Conservation (phyloP, 2,329 filamentous ascomycete genomes). For the Davidsoniella australis region DNA sequence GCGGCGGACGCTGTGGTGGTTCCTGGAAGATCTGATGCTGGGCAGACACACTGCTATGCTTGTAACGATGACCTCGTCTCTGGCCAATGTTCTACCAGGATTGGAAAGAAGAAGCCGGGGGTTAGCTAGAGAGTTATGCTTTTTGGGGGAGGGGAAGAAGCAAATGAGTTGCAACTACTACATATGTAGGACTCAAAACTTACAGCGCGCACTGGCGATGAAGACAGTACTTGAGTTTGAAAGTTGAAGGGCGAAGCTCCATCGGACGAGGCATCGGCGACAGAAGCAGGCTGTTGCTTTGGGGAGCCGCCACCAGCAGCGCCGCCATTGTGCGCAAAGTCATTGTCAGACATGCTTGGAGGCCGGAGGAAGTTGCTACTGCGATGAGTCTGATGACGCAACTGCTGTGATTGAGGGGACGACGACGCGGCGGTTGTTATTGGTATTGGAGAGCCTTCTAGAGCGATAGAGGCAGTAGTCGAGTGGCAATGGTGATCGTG, state of each 20-base stretch:
- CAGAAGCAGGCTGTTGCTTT: background rate
- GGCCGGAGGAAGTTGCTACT: constrained; percentile 15
- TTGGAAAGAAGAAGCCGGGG: background rate
- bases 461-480: background rate
- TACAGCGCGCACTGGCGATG: constrained; percentile 62
- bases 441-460: too few relatives aligned
- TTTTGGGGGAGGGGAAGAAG: background rate
- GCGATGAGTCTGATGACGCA: background rate
- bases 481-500: background rate
- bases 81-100: constrained; percentile 61
- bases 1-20: constrained; percentile 66
- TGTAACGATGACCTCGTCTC: constrained; percentile 90
- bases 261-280: constrained; percentile 1
- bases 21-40: constrained; percentile 92
- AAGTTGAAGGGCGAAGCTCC: constrained; percentile 75
- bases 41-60: constrained; percentile 79
- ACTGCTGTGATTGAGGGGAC: background rate
- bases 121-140: background rate
- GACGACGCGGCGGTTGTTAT: background rate
- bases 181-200: constrained; percentile 16
- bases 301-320: too few relatives aligned
- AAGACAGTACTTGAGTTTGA: constrained; percentile 62
- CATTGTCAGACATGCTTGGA: constrained; percentile 23
- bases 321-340: constrained; percentile 11
- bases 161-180: background rate